Percentiles rank a stretch among this genome's conserved stretches.
These are phyloP conservation scores for Vanderwaltozyma verrucispora DNA, from an alignment of 805 yeast species.

Conservation along the genomic window DNA sequence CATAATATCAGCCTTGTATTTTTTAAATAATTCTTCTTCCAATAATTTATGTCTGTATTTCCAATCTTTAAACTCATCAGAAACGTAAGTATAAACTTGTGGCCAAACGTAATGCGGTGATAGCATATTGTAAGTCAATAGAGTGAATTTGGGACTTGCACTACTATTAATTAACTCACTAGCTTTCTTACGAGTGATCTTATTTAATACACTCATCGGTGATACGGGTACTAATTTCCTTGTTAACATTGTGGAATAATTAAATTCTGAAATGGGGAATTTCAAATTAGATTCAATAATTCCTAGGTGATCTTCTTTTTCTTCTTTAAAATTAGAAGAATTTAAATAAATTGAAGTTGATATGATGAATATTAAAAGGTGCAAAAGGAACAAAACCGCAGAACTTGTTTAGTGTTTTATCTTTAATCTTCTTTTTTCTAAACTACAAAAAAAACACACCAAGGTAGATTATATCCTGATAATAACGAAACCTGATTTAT, in stretches of 20 bases:
- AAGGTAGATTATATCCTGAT: too few relatives aligned
- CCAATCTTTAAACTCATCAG: conserved; percentile 40
- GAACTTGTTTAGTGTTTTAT: too few relatives aligned
- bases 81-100: conserved; percentile 41
- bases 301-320: neutral
- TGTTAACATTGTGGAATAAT: neutral
- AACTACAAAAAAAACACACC: too few relatives aligned
- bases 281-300: neutral
- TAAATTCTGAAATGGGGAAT: too few relatives aligned
- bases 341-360: neutral
- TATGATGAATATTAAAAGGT: neutral
- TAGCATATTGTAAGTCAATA: conserved; percentile 38
- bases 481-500: too few relatives aligned
- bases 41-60: conserved; percentile 36
- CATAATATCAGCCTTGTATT: conserved; percentile 43
- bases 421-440: too few relatives aligned
- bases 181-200: neutral
- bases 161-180: neutral
- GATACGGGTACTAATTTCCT: conserved; percentile 2
- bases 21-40: conserved; percentile 26
- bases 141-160: conserved; percentile 13
- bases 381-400: neutral
- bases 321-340: neutral
- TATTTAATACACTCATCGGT: neutral
- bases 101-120: conserved; percentile 53